A percentile compares a stretch with the other conserved stretches of the same genome.
These are phyloP conservation scores for Fusarium sp. DNA, from an alignment of 2,329 filamentous ascomycete species.

Conservation along the genomic window DNA sequence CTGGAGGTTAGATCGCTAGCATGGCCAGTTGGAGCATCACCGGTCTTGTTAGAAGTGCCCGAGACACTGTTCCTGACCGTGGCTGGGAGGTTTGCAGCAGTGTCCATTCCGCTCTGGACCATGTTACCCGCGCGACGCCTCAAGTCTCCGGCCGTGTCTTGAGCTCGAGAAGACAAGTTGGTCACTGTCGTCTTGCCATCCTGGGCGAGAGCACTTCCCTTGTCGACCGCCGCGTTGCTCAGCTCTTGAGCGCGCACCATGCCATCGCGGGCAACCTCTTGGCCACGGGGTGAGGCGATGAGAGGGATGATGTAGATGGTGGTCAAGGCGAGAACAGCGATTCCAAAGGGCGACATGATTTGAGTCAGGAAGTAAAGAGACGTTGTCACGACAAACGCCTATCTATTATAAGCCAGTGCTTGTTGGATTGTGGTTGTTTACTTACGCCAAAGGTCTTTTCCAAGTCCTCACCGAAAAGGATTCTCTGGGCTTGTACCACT, in stretches of 20 bases:
- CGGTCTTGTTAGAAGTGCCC: background rate
- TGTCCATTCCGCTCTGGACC: background rate
- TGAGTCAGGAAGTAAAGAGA: constrained; percentile 25
- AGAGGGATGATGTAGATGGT: constrained; percentile 30
- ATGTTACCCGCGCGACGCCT: constrained; percentile 18
- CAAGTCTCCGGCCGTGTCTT: constrained; percentile 16
- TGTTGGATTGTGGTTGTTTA: fast-evolving
- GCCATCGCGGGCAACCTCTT: constrained; percentile 20
- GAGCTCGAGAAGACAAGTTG: constrained; percentile 26
- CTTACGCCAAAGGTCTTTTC: constrained; percentile 31
- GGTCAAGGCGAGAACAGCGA: constrained; percentile 22
- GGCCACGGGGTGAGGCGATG: constrained; percentile 18
- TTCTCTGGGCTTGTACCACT: constrained; percentile 21
- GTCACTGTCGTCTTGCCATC: constrained; percentile 21
- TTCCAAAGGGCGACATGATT: constrained; percentile 28
- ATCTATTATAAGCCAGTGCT: background rate
- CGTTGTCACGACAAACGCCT: constrained; percentile 20
- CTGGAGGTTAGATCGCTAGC: constrained; percentile 11
- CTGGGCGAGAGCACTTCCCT: constrained; percentile 16
- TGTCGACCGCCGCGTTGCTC: constrained; percentile 17
- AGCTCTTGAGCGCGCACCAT: constrained; percentile 25
- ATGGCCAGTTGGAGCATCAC: background rate
- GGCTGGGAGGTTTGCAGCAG: background rate
- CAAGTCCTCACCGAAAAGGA: constrained; percentile 25
- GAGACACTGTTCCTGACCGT: background rate